These are phyloP conservation scores for Glarea lozoyensis DNA, from an alignment of 495 filamentous ascomycete genomes.

Conservation along the genomic window DNA sequence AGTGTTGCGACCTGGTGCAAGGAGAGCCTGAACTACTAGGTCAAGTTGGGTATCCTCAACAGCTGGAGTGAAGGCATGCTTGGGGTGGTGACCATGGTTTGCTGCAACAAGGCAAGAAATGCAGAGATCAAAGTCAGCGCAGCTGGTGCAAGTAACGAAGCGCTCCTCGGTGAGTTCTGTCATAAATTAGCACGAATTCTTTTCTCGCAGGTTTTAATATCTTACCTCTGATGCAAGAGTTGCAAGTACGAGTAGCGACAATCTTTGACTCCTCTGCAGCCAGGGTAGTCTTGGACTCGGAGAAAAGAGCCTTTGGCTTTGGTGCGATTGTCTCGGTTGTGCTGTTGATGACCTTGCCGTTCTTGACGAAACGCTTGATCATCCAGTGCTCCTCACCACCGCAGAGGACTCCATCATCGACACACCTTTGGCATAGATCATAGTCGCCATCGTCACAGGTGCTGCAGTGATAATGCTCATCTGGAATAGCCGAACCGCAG, in stretches of 20 bases:
- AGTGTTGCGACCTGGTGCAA: constrained; percentile 72
- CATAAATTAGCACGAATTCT: constrained; percentile 7
- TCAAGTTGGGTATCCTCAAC: constrained; percentile 48
- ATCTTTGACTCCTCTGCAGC: constrained; percentile 16
- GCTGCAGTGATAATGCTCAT: constrained; percentile 89
- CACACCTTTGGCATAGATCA: constrained; percentile 79
- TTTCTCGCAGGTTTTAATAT: background rate
- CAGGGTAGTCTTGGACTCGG: constrained; percentile 13
- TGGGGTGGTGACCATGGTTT: constrained; percentile 89
- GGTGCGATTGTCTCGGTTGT: constrained; percentile 70
- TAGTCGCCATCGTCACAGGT: constrained; percentile 91
- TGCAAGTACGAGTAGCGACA: constrained; percentile 70
- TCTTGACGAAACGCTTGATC: constrained; percentile 76
- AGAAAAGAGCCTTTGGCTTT: constrained; percentile 32
- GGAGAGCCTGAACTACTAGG: constrained; percentile 47
- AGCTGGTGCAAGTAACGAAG: constrained; percentile 77
- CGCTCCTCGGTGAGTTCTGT: constrained; percentile 63
- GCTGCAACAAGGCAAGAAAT: constrained; percentile 63
- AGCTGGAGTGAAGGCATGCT: constrained; percentile 66
- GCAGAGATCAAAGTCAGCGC: constrained; percentile 91
- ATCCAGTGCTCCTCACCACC: constrained; percentile 76
- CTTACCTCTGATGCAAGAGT: constrained; percentile 76
- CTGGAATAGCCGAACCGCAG: constrained; percentile 67
- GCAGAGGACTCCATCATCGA: constrained; percentile 67
- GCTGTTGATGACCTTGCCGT: constrained; percentile 74